Base-by-base conservation (phyloP, 108 stramenopile genomes). In the Mediolabrus comicus region DNA sequence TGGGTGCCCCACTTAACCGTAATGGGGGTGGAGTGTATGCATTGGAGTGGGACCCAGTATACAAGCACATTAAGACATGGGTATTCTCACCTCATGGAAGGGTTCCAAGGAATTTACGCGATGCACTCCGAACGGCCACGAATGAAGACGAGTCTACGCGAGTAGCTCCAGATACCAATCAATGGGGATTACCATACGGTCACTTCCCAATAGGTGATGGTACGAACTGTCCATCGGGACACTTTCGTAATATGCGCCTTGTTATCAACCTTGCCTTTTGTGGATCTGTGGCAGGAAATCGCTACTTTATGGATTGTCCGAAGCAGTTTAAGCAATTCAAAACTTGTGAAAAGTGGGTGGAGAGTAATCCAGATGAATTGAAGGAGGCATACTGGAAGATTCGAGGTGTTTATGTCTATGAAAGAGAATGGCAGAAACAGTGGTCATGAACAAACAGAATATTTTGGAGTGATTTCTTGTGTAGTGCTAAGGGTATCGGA, bases 311-410 rank as follows among this genome's bases (percentile, higher is more conserved):
- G 77, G 94, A 95, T 69, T 95, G 94, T 62, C 94, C 94, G 6
- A 65, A 86, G 38, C 63, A 71, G 39, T 76, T 89, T 55, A 81
- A 90, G 53, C 52, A 82, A 43, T 88, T 79, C 66, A 81, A 83
- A 54, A 85, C 88, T 0, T 94, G 93, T 66, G 81, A 90, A 29
- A 81, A 88, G 25, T 91, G 77, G 63, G 77, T 94, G 54, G 85
- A 79, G 30, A 87, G 87, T 61, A 25, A 90, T 61, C 90, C 93
- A 0, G 84, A 86, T 34, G 89, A 87, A 69, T 55, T 94, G 46
- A 62, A 88, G n/a, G 89, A 94, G 59, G 87, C 88, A 11, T 91
- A 91, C 67, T 94, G 93, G 93, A 94, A 94, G 72, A 88, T 94
- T 53, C 75, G 89, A 11, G 93, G 93, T 58, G 86, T 94, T 9